Evolutionary conservation across 2,329 filamentous ascomycete genomes (phyloP).

Genomic region (Pseudogymnoascus sp.): DNA sequence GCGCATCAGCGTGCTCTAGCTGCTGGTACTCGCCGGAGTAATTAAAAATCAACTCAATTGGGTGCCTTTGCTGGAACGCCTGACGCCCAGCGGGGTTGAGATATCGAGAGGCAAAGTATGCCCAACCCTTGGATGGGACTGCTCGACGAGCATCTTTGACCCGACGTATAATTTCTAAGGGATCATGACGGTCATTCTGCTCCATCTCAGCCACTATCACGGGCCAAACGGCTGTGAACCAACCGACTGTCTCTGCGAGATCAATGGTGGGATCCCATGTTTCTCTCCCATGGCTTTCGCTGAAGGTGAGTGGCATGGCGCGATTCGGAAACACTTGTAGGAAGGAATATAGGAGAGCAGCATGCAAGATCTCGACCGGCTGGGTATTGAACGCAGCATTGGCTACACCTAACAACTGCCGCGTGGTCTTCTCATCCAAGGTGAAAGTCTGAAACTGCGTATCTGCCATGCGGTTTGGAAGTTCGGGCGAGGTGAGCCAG

Average conservation of each 20-base stretch:
- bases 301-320: conserved; percentile 31
- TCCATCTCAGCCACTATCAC: conserved; percentile 20
- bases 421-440: conserved; percentile 33
- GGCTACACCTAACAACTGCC: conserved; percentile 19
- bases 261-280: conserved; percentile 29
- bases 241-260: conserved; percentile 36
- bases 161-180: conserved; percentile 20
- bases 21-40: conserved; percentile 41
- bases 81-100: conserved; percentile 26
- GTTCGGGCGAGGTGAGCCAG: neutral
- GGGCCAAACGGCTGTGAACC: conserved; percentile 40
- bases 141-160: conserved; percentile 32
- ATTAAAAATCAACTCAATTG: conserved; percentile 43
- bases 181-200: conserved; percentile 12
- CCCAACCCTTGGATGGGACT: conserved; percentile 31
- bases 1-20: conserved; percentile 33
- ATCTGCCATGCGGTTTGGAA: conserved; percentile 15
- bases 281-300: conserved; percentile 38
- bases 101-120: conserved; percentile 33
- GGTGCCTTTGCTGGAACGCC: conserved; percentile 29
- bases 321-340: conserved; percentile 29
- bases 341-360: conserved; percentile 31
- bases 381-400: conserved; percentile 30
- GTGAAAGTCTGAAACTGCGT: conserved; percentile 33
- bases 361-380: conserved; percentile 34